Conservation (phyloP, 2,329 filamentous ascomycete genomes). For the Rachicladosporium sp. region DNA sequence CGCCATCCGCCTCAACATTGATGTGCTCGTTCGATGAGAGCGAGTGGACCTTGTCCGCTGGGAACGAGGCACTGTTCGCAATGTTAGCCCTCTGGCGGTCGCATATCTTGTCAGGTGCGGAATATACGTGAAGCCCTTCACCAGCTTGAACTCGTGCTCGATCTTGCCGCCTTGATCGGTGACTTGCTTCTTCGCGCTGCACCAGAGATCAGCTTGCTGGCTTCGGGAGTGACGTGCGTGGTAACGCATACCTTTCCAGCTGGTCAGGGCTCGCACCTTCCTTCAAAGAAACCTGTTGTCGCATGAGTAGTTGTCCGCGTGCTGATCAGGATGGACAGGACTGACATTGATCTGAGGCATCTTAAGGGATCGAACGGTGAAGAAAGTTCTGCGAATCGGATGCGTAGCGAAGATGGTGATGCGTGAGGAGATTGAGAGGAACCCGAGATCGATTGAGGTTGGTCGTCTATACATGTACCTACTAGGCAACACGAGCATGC, state of each 20-base stretch:
- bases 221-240: too few species aligned
- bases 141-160: constrained; percentile 68
- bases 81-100: too few species aligned
- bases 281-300: constrained; percentile 64
- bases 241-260: constrained; percentile 58
- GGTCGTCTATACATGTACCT: too few species aligned
- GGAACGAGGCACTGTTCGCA: constrained; percentile 54
- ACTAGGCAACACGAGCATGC: too few species aligned
- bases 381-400: constrained; percentile 1
- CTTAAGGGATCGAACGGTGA: constrained; percentile 3
- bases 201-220: too few species aligned
- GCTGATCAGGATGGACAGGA: too few species aligned
- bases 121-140: constrained; percentile 92
- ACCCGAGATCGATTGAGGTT: too few species aligned
- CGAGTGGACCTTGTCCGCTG: constrained; percentile 51
- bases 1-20: constrained; percentile 63
- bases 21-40: constrained; percentile 60
- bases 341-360: constrained; percentile 20
- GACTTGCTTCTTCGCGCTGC: constrained; percentile 69
- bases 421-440: neutral
- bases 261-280: constrained; percentile 53
- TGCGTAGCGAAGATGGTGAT: constrained; percentile 1
- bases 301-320: constrained; percentile 9
- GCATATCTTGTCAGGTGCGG: too few species aligned
- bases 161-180: constrained; percentile 70